Base-by-base conservation (phyloP, 148 eudicot genomes). In the Rhododendron kiyosumense region DNA sequence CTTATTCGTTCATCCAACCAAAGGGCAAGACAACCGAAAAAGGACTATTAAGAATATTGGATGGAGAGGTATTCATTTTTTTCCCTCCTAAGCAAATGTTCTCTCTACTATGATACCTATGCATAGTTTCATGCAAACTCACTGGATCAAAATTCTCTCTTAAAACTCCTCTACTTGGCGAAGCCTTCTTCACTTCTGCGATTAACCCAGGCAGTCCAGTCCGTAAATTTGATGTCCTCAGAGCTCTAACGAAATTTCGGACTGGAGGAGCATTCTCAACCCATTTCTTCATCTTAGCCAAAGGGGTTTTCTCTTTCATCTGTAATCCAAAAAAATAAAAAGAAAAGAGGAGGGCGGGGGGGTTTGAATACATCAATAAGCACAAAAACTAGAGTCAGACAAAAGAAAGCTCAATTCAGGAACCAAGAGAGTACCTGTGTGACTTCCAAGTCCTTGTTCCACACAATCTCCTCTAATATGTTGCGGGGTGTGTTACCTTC, bases 101-200 rank as follows among this genome's bases (percentile, higher is more conserved):
- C 15, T 28, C 28, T 67, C 73, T n/a, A 45, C 28, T 14, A 38
- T 2, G 12, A 34, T 20, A 43, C 24, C 41, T 49, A 36, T 24
- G 34, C 43, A 82, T 48, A 63, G 20, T 75, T 57, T 78, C 69
- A n/a, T 20, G 65, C 32, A 61, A 49, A 85, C 88, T 87, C 93
- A 97, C 99, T 61, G 99, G 98, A 90, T 95, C 76, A 88, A 97
- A 97, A 88, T 95, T 92, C 89, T 95, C 98, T 90, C 98, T 93
- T 48, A 97, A 63, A 84, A 97, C 90, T 85, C 99, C 99, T 90
- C 94, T 93, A 90, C 98, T 95, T 30, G 99, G 99, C 77, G 99
- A 97, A 90, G 98, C 99, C 90, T 97, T 97, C 89, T 97, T 97
- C 88, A 97, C 99, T 92, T 97, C 99, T 18, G 99, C 99, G 89